Percentiles rank a stretch among this genome's conserved stretches.
Conservation (phyloP, 2,329 filamentous ascomycete species). For the Westerdykella sp. region DNA sequence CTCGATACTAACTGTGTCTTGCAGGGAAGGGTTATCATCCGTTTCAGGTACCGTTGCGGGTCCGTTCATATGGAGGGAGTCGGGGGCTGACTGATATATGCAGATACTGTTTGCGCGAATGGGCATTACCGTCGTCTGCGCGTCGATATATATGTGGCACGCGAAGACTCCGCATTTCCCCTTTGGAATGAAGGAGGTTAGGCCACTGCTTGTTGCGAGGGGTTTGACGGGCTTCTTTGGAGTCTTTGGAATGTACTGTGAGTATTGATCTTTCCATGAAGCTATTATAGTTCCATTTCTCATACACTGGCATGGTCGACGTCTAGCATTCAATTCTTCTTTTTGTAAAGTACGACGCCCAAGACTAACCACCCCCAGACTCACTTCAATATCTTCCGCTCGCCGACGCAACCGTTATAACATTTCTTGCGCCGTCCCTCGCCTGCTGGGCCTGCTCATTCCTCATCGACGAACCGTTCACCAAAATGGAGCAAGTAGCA, state of each 20-base stretch:
- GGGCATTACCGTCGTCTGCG: constrained; percentile 62
- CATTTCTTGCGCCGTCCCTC: constrained; percentile 74
- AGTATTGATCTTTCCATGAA: constrained; percentile 11
- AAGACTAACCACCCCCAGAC: constrained; percentile 34
- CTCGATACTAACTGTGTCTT: background rate
- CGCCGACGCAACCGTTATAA: constrained; percentile 83
- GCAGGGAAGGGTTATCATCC: constrained; percentile 64
- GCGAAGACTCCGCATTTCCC: constrained; percentile 62
- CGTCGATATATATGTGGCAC: constrained; percentile 68
- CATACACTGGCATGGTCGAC: background rate
- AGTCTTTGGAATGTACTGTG: constrained; percentile 67
- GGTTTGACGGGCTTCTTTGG: constrained; percentile 70
- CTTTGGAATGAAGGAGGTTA: constrained; percentile 60
- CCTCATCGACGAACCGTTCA: constrained; percentile 70
- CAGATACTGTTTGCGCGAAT: constrained; percentile 74
- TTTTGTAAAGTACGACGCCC: background rate
- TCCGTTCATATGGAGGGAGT: background rate
- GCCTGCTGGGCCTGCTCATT: constrained; percentile 75
- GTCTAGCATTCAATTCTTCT: background rate
- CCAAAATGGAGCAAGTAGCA: constrained; percentile 67
- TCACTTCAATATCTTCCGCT: constrained; percentile 73
- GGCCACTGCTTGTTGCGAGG: constrained; percentile 61
- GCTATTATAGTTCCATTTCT: background rate
- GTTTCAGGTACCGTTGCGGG: constrained; percentile 51
- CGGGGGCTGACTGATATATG: background rate